These are phyloP conservation scores for Euphorbia pulcherrima DNA, from an alignment of 345 rosid species.

Conservation along the genomic window DNA sequence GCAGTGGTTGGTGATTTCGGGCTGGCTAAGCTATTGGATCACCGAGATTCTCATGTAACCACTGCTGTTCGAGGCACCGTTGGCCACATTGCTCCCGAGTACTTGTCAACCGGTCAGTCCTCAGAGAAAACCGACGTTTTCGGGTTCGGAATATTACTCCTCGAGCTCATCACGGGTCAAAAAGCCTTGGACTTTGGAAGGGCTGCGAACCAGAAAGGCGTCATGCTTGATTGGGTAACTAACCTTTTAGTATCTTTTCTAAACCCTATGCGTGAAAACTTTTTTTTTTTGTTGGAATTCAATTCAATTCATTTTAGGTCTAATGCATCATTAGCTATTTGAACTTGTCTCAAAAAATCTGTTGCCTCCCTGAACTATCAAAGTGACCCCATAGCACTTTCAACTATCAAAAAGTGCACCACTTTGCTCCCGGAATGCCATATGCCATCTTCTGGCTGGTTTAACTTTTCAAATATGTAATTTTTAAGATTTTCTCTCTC, in stretches of 20 bases:
- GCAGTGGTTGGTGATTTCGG: constrained; percentile 99
- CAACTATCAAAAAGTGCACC: too few relatives aligned
- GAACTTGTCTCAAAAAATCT: too few relatives aligned
- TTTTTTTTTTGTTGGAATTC: too few relatives aligned
- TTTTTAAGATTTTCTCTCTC: too few relatives aligned
- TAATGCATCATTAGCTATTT: too few relatives aligned
- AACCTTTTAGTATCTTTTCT: constrained; percentile 10
- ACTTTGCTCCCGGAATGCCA: too few relatives aligned
- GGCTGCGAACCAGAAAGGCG: constrained; percentile 80
- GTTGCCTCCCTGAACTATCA: too few relatives aligned
- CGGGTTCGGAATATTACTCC: constrained; percentile 88
- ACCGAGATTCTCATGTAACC: constrained; percentile 88
- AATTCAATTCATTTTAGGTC: too few relatives aligned
- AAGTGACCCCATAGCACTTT: too few relatives aligned
- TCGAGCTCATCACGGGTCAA: constrained; percentile 88
- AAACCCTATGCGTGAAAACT: too few relatives aligned
- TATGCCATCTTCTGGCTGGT: too few relatives aligned
- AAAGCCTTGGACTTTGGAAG: constrained; percentile 87
- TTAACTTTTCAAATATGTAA: too few relatives aligned
- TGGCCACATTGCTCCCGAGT: constrained; percentile 94
- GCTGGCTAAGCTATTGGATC: constrained; percentile 91
- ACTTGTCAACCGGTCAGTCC: constrained; percentile 87
- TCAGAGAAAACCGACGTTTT: constrained; percentile 92
- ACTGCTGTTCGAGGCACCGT: constrained; percentile 93
- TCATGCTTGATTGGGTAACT: constrained; percentile 91